phyloP scores from a whole-genome alignment of 345 rosid species.

The Laguncularia racemosa region DNA sequence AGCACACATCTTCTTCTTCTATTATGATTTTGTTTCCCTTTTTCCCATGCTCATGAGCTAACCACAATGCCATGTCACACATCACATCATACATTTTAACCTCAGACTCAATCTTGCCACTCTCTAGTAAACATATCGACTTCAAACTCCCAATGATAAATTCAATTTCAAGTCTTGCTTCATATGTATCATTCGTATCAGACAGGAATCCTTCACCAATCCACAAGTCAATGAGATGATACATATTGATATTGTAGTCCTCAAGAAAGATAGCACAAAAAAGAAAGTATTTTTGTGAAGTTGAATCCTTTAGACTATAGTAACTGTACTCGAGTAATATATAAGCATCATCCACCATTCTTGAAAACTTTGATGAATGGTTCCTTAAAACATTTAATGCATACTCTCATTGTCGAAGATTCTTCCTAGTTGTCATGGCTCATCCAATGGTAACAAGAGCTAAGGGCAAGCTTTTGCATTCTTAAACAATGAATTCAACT shows the following conservation, averaged over 20 bases:
- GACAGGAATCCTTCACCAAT: slow-evolving; percentile 18
- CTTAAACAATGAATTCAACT: slow-evolving; percentile 1
- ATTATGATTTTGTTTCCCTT: slow-evolving; percentile 12
- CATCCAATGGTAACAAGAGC: slow-evolving; percentile 14
- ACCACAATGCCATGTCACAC: slow-evolving; percentile 38
- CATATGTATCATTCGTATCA: not conserved
- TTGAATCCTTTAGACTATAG: not conserved
- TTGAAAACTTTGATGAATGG: not conserved
- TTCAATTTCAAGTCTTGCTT: slow-evolving; percentile 12
- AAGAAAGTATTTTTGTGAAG: not conserved
- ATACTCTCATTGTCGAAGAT: slow-evolving; percentile 6
- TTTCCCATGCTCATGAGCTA: slow-evolving; percentile 9
- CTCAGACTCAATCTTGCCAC: not conserved
- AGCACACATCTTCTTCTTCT: not conserved
- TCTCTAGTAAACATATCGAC: slow-evolving; percentile 19
- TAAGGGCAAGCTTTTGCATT: slow-evolving; percentile 12
- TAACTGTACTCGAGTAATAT: not conserved
- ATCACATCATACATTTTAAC: slow-evolving; percentile 40
- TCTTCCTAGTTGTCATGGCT: slow-evolving; percentile 10
- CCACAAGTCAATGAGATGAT: slow-evolving; percentile 15
- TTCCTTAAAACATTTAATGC: slow-evolving; percentile 1
- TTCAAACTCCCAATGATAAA: slow-evolving; percentile 19
- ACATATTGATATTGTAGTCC: slow-evolving; percentile 4
- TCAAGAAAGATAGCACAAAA: slow-evolving; percentile 19
- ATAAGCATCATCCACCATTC: slow-evolving; percentile 2